Conservation (phyloP, 257 asterid species). For the Leptodermis oblonga region DNA sequence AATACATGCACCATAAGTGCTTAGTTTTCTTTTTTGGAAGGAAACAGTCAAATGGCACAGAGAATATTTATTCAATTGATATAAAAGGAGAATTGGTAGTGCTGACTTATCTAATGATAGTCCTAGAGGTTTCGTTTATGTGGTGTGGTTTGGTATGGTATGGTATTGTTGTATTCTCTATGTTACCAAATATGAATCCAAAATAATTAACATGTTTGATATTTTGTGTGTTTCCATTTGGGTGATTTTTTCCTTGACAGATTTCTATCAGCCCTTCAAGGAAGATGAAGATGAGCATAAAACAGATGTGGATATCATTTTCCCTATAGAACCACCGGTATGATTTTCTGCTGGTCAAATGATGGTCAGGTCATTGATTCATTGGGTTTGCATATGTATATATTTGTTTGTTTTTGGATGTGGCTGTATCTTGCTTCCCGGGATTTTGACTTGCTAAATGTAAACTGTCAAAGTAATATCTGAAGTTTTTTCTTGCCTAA, state of each 20-base stretch:
- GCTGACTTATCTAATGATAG: not conserved
- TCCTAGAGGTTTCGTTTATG: not conserved
- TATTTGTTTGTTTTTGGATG: not conserved
- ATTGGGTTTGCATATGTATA: not conserved
- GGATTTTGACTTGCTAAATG: not conserved
- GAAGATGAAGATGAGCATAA: slow-evolving; percentile 75
- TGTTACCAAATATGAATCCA: not conserved
- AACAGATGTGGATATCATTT: slow-evolving; percentile 58
- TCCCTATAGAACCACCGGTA: slow-evolving; percentile 81
- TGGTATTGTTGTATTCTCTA: not conserved
- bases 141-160: not conserved
- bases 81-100: not conserved
- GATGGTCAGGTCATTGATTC: not conserved
- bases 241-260: slow-evolving; percentile 34
- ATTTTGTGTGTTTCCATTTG: not conserved
- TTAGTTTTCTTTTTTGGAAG: not conserved
- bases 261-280: slow-evolving; percentile 71
- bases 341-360: slow-evolving; percentile 17
- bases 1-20: not conserved
- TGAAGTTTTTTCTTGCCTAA: not conserved
- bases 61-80: too few species aligned
- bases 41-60: not conserved
- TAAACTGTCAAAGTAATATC: not conserved
- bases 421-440: not conserved
- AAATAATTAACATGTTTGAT: not conserved